Evolutionary conservation across 148 eudicot species (phyloP), one percentile per base, ranked within the genome.

Genomic region (Vaccinium myrtillus): DNA sequence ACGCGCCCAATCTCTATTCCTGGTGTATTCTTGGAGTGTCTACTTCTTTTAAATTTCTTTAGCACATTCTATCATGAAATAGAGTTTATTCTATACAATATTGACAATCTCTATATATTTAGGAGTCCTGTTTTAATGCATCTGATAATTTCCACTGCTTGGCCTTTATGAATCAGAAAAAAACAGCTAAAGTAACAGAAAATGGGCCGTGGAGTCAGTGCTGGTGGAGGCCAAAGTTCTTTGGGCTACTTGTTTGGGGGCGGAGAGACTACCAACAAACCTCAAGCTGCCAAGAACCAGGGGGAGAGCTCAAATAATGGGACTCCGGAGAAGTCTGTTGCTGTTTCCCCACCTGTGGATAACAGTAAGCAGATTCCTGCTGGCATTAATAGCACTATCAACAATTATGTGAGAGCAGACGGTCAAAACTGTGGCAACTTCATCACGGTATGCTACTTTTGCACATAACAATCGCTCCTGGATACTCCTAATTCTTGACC

Each of bases 151-250:
- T 46, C 3, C 23, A 46, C 27, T 48, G 58, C 43, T 48, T 81
- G 75, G 56, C 5, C 23, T 21, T 81, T 27, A 8, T 36, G 21
- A 74, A 79, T 49, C 21, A 32, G 7, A 75, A 21, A 75, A 48
- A 83, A 49, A 15, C 18, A 23, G 15, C 74, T 27, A 4, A 86
- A 53, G 3, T 19, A 65, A 43, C 36, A 73, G 74, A 86, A 79
- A 80, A 85, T 88, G 90, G 88, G 90, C 36, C 86, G 90, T 48
- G 90, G 90, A 83, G 90, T 85, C 23, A 88, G 90, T 27, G 87
- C 87, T 61, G 90, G 90, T 49, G 90, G 90, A 51, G 90, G 90
- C 5, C 87, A 88, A 70, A 88, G 90, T 76, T 88, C 90, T 43
- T 79, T 88, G 82, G 90, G 90, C 2, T 88, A 88, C 82, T 87